Percentiles rank a stretch among this genome's conserved stretches.
These are phyloP conservation scores for Barbatosphaeria neglecta DNA, from an alignment of 495 filamentous ascomycete species.

Conservation along the genomic window DNA sequence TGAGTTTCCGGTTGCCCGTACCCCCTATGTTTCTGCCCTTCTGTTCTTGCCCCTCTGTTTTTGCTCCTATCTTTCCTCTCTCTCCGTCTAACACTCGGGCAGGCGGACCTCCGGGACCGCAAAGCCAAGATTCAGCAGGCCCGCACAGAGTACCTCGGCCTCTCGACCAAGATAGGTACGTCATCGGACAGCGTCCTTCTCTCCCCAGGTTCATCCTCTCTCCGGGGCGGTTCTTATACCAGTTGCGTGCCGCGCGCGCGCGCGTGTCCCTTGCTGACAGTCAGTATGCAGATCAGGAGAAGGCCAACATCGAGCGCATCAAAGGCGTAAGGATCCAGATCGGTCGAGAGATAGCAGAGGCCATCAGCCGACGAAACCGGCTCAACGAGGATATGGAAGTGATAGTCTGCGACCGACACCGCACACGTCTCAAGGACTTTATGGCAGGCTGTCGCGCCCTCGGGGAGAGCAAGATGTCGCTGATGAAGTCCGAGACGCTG, in stretches of 20 bases:
- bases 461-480: conserved; percentile 52
- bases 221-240: too few species aligned
- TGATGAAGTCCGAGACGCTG: conserved; percentile 74
- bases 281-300: conserved; percentile 33
- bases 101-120: conserved; percentile 20
- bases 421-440: too few species aligned
- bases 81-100: conserved; percentile 15
- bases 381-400: conserved; percentile 43
- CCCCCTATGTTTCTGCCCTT: too few species aligned
- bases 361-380: conserved; percentile 27
- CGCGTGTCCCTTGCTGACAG: conserved; percentile 18
- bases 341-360: conserved; percentile 21
- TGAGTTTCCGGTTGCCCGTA: too few species aligned
- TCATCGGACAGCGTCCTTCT: not conserved
- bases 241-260: too few species aligned
- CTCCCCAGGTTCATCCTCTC: too few species aligned
- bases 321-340: too few species aligned
- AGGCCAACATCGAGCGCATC: conserved; percentile 34
- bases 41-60: too few species aligned
- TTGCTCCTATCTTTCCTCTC: too few species aligned
- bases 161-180: conserved; percentile 62
- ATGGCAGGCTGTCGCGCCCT: conserved; percentile 54
- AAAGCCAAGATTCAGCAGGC: conserved; percentile 50
- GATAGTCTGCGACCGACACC: conserved; percentile 49
- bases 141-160: conserved; percentile 44